Conservation (phyloP, 805 yeast genomes). For the Myxozyma mucilagina region DNA sequence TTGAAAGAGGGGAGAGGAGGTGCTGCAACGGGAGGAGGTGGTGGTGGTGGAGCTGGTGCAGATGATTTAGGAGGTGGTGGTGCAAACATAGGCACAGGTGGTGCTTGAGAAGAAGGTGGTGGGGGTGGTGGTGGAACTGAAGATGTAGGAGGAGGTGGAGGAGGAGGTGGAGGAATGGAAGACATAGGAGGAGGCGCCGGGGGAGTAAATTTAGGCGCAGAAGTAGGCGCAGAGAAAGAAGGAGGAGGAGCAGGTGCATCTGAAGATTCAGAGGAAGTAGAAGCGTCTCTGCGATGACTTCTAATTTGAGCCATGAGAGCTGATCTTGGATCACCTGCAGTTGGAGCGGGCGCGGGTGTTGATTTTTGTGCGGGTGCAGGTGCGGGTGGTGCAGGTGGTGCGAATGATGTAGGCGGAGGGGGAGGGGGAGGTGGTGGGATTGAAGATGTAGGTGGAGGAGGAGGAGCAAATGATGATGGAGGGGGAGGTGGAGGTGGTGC, state of each 20-base stretch:
- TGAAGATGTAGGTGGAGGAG: conserved; percentile 37
- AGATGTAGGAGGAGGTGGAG: conserved; percentile 17
- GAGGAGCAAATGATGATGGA: conserved; percentile 26
- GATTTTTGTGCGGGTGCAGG: conserved; percentile 26
- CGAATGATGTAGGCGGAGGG: conserved; percentile 29
- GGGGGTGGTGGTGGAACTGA: conserved; percentile 1
- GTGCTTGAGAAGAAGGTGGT: conserved; percentile 19
- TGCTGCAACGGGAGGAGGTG: conserved; percentile 21
- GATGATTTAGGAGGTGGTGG: conserved; percentile 29
- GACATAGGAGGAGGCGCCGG: conserved; percentile 3
- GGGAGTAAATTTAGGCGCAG: neutral
- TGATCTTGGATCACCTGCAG: conserved; percentile 20
- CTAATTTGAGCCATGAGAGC: conserved; percentile 10
- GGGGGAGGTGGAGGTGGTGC: conserved; percentile 33
- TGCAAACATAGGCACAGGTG: conserved; percentile 40
- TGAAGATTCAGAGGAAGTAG: neutral
- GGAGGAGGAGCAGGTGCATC: neutral
- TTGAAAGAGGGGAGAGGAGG: conserved; percentile 30
- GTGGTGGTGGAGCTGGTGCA: conserved; percentile 5
- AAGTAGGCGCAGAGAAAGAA: neutral
- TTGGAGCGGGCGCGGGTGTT: conserved; percentile 2
- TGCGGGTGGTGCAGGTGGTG: conserved; percentile 25
- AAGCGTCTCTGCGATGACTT: conserved; percentile 1
- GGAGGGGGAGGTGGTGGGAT: conserved; percentile 35
- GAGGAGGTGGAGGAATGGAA: conserved; percentile 3